A percentile compares a stretch with the other conserved stretches of the same genome.
Evolutionary conservation across 768 basidiomycete genomes (phyloP).

Genomic region (Amylocystis lapponica): DNA sequence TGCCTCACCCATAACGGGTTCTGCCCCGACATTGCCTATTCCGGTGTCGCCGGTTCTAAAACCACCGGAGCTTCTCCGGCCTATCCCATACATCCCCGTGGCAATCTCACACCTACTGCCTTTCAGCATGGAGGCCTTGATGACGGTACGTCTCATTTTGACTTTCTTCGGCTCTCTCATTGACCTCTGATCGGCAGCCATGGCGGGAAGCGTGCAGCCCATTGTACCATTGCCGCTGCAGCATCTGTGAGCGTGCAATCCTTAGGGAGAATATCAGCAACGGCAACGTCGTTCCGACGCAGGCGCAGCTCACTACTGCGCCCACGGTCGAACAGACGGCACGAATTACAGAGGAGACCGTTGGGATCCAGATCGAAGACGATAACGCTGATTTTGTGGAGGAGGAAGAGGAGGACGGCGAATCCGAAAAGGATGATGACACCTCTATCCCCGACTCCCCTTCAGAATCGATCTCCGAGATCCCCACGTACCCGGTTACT

Average conservation of each 20-base stretch:
- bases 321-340: no score
- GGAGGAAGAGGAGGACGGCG: conserved; percentile 26
- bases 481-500: conserved; percentile 12
- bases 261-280: conserved; percentile 41
- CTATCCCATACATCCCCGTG: conserved; percentile 65
- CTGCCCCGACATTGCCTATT: conserved; percentile 26
- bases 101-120: conserved; percentile 48
- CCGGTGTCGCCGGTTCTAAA: conserved; percentile 57
- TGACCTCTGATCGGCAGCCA: conserved; percentile 34
- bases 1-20: conserved; percentile 17
- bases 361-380: conserved; percentile 7
- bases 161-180: background rate
- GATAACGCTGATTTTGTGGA: conserved; percentile 15
- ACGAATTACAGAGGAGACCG: conserved; percentile 15
- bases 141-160: conserved; percentile 36
- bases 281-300: conserved; percentile 28
- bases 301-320: no score
- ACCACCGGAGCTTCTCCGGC: conserved; percentile 52
- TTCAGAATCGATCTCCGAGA: conserved; percentile 22
- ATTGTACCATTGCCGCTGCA: conserved; percentile 65
- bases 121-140: conserved; percentile 55
- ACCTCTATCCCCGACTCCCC: conserved; percentile 12
- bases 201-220: conserved; percentile 75
- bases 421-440: conserved; percentile 25
- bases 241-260: conserved; percentile 68